Conservation (phyloP, 2,329 filamentous ascomycete genomes). For the Sporothrix brunneoviolacea region DNA sequence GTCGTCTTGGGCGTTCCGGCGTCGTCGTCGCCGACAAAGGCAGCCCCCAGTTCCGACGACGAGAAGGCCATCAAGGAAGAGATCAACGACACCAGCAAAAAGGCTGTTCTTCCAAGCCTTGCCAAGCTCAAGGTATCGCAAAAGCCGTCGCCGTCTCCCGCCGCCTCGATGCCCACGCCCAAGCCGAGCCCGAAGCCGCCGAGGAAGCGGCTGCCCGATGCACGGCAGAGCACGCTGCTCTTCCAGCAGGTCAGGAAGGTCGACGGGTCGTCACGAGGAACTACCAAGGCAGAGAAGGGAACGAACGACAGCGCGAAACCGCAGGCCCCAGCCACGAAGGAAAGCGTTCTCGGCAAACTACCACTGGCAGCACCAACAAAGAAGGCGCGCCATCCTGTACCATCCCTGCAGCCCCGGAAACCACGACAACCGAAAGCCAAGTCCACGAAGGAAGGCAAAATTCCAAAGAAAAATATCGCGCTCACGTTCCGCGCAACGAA, state of each 20-base stretch:
- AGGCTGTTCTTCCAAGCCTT: neutral
- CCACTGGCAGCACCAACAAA: constrained; percentile 9
- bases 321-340: neutral
- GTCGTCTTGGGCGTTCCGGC: constrained; percentile 34
- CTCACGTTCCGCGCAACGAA: constrained; percentile 41
- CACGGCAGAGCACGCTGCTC: constrained; percentile 47
- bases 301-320: neutral
- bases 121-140: neutral
- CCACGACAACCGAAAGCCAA: constrained; percentile 31
- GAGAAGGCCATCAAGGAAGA: constrained; percentile 18
- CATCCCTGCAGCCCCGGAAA: constrained; percentile 22
- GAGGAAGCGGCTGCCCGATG: constrained; percentile 30
- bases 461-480: constrained; percentile 23
- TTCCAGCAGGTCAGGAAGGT: constrained; percentile 29
- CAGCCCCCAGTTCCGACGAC: neutral
- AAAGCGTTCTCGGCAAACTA: neutral
- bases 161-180: constrained; percentile 48
- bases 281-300: constrained; percentile 3
- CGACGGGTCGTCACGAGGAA: neutral
- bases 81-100: neutral
- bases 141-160: constrained; percentile 27
- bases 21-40: constrained; percentile 5
- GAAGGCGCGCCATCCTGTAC: constrained; percentile 2
- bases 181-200: constrained; percentile 47
- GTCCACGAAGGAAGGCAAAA: constrained; percentile 25